phyloP scores from a whole-genome alignment of 805 yeast species.

The Lipomyces japonicus region DNA sequence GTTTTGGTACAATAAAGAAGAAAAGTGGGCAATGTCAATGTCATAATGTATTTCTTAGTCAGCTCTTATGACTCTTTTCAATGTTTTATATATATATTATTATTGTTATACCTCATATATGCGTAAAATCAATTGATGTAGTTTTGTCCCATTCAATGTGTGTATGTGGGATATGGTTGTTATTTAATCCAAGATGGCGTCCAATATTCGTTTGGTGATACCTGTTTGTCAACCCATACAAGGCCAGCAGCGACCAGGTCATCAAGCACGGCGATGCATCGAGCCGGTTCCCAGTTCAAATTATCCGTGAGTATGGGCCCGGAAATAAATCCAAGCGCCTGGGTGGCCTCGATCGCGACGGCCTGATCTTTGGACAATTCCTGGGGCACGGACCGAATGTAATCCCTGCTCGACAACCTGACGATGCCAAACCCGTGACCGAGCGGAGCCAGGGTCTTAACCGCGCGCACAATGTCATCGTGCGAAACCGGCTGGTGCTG shows the following conservation, averaged over 20 bases:
- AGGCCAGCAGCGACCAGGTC: constrained; percentile 80
- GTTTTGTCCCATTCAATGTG: background rate
- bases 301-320: constrained; percentile 64
- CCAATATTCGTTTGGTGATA: constrained; percentile 39
- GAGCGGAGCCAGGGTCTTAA: constrained; percentile 50
- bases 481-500: constrained; percentile 34
- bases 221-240: constrained; percentile 71
- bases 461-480: constrained; percentile 55
- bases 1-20: background rate
- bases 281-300: constrained; percentile 62
- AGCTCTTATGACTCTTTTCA: background rate
- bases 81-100: background rate
- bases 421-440: constrained; percentile 72
- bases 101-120: background rate
- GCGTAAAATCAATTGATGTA: background rate
- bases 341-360: constrained; percentile 68
- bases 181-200: constrained; percentile 35
- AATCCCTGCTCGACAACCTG: constrained; percentile 51
- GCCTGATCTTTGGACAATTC: constrained; percentile 67
- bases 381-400: constrained; percentile 60
- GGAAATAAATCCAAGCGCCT: constrained; percentile 71
- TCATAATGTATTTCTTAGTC: background rate
- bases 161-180: background rate
- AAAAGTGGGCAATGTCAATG: background rate
- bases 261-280: constrained; percentile 54